These are phyloP conservation scores for Astrocystis sublimbata DNA, from an alignment of 495 filamentous ascomycete genomes.

Conservation along the genomic window DNA sequence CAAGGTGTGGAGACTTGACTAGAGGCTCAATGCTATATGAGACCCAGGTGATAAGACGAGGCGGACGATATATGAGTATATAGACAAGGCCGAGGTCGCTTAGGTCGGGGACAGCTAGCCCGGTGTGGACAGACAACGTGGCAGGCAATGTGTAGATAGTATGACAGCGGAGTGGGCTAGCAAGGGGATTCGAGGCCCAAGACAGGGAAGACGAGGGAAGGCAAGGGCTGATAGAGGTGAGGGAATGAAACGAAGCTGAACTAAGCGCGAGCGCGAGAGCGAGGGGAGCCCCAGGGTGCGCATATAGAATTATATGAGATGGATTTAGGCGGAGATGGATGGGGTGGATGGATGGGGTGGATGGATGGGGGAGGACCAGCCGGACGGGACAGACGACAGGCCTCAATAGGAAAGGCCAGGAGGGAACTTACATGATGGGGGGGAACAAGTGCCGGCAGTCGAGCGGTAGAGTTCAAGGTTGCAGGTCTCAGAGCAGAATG, in stretches of 20 bases:
- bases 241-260: not conserved
- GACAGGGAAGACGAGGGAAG: not conserved
- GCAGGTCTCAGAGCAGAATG: not conserved
- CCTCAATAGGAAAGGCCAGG: not conserved
- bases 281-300: not conserved
- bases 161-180: not conserved
- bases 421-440: slow-evolving; percentile 6
- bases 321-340: slow-evolving; percentile 11
- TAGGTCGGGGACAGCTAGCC: slow-evolving; percentile 12
- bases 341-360: not conserved
- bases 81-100: not conserved
- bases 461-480: not conserved
- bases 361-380: slow-evolving; percentile 8
- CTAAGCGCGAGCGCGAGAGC: slow-evolving; percentile 16
- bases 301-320: not conserved
- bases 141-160: slow-evolving; percentile 1
- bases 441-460: slow-evolving; percentile 11
- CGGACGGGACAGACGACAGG: not conserved
- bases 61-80: not conserved
- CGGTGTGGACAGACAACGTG: not conserved
- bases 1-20: not conserved
- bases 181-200: not conserved
- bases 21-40: not conserved
- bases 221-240: not conserved
- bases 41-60: not conserved